These are phyloP conservation scores for Samsoniella hepiali DNA, from an alignment of 2,329 filamentous ascomycete species.

Conservation along the genomic window DNA sequence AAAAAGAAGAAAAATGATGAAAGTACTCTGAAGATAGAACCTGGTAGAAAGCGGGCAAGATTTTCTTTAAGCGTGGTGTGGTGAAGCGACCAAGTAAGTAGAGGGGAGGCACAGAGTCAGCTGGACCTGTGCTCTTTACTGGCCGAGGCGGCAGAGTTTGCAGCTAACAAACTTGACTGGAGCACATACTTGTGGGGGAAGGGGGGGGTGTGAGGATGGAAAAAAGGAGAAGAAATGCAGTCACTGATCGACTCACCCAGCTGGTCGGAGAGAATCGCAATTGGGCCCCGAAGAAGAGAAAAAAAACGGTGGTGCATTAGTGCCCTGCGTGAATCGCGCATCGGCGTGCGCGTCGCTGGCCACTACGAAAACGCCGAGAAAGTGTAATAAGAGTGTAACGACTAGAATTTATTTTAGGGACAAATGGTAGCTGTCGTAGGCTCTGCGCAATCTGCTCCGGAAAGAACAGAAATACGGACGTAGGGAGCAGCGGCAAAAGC, in stretches of 20 bases:
- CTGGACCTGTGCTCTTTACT: background rate
- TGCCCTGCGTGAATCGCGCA: background rate
- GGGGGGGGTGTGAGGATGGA: background rate
- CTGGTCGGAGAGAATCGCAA: background rate
- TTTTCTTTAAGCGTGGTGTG: background rate
- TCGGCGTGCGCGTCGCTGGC: background rate
- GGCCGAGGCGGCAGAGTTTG: conserved; percentile 25
- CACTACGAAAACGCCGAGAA: background rate
- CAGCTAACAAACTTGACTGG: conserved; percentile 6
- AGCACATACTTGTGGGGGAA: conserved; percentile 3
- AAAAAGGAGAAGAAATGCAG: background rate
- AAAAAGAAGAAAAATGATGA: background rate
- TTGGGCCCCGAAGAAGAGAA: background rate
- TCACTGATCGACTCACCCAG: background rate
- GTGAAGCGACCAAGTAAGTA: background rate
- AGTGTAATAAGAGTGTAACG: too few species aligned
- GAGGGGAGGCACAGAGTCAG: conserved; percentile 3
- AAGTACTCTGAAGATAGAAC: background rate
- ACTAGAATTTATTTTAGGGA: too few species aligned
- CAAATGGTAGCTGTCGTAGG: too few species aligned
- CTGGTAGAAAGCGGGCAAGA: background rate
- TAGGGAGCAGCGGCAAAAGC: background rate
- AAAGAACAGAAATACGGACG: background rate
- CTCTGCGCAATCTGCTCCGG: background rate
- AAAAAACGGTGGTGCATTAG: conserved; percentile 9